These are phyloP conservation scores for Fraxinus sp. DNA, from an alignment of 305 asterid species.

Conservation along the genomic window DNA sequence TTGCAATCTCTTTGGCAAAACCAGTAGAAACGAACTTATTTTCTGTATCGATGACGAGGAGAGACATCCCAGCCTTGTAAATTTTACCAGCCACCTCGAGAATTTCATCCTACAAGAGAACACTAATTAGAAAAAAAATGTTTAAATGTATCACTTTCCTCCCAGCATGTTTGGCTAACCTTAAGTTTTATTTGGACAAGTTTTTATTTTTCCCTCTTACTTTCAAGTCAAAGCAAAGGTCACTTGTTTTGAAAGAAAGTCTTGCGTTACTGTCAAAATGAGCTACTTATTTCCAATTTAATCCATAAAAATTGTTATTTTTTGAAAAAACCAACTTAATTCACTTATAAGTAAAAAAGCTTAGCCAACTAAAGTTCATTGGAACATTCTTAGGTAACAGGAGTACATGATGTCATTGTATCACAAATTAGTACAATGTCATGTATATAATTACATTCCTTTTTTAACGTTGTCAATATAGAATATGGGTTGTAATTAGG, in stretches of 20 bases:
- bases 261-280: background rate
- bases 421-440: too few species aligned
- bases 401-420: background rate
- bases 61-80: conserved; percentile 95
- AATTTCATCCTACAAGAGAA: conserved; percentile 70
- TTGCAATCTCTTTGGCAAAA: conserved; percentile 93
- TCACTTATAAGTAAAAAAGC: background rate
- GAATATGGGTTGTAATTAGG: background rate
- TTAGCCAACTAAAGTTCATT: background rate
- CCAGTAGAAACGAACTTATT: conserved; percentile 97
- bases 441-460: too few species aligned
- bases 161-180: background rate
- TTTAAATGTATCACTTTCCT: background rate
- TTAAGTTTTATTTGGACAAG: too few species aligned
- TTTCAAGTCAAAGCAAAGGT: background rate
- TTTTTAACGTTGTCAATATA: background rate
- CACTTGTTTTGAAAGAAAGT: background rate
- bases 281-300: background rate
- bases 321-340: background rate
- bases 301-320: background rate
- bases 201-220: background rate
- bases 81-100: conserved; percentile 96
- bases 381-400: background rate
- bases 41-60: conserved; percentile 94
- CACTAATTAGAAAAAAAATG: background rate